Evolutionary conservation across 163 green algal species (phyloP).

Genomic region (Volvox carteri): DNA sequence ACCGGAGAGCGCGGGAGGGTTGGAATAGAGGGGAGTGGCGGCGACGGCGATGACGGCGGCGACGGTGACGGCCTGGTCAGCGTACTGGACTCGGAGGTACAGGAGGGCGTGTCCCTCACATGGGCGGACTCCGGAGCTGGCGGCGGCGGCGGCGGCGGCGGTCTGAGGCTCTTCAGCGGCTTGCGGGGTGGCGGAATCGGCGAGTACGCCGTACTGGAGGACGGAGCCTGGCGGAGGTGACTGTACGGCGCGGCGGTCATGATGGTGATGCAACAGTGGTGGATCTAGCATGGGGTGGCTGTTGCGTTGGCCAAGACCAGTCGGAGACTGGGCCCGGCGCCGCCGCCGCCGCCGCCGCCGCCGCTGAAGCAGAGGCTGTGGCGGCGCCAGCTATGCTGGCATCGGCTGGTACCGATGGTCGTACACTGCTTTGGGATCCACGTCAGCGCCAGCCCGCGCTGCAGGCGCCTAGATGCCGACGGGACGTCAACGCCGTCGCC

Average conservation of each 20-base stretch:
- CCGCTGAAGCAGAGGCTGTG: neutral
- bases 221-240: constrained; percentile 26
- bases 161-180: constrained; percentile 40
- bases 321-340: too few relatives aligned
- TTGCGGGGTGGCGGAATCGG: neutral
- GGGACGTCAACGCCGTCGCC: constrained; percentile 44
- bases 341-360: neutral
- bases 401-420: constrained; percentile 27
- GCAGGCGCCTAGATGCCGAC: neutral
- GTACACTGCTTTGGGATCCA: constrained; percentile 39
- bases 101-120: constrained; percentile 25
- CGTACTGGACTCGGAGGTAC: neutral
- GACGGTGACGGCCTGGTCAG: neutral
- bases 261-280: neutral
- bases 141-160: neutral
- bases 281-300: constrained; percentile 20
- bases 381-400: constrained; percentile 21
- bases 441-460: neutral
- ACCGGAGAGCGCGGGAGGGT: too few relatives aligned
- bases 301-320: neutral
- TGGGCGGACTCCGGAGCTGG: neutral
- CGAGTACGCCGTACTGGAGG: constrained; percentile 40
- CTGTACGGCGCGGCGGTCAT: constrained; percentile 24
- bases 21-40: neutral
- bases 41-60: neutral